Percentiles rank a stretch among this genome's conserved stretches.
Evolutionary conservation across 2,329 filamentous ascomycete genomes (phyloP).

Genomic region (Botryotinia narcissicola): DNA sequence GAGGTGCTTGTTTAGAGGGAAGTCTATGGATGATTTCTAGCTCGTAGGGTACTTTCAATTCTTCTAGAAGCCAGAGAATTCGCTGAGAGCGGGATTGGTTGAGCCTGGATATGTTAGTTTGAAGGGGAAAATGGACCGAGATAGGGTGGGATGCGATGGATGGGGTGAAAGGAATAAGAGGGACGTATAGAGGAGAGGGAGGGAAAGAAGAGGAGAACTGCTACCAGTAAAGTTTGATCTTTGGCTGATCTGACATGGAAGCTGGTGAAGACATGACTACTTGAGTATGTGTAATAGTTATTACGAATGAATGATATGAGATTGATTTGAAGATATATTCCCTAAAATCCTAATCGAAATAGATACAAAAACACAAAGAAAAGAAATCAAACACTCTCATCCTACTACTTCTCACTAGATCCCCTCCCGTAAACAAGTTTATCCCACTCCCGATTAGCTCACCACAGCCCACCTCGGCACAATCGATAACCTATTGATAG

Average conservation of each 20-base stretch:
- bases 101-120: slow-evolving; percentile 32
- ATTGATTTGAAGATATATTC: not conserved
- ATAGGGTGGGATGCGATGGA: not conserved
- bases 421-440: not conserved
- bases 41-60: slow-evolving; percentile 72
- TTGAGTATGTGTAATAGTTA: not conserved
- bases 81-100: slow-evolving; percentile 52
- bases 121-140: not conserved
- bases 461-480: not conserved
- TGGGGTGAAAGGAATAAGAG: slow-evolving; percentile 44
- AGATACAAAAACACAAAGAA: not conserved
- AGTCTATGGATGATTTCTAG: slow-evolving; percentile 75
- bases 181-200: not conserved
- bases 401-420: not conserved
- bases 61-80: slow-evolving; percentile 68
- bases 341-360: not conserved
- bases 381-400: not conserved
- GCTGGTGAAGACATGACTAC: slow-evolving; percentile 11
- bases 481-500: not conserved
- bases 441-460: not conserved
- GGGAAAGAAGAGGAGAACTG: not conserved
- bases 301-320: not conserved
- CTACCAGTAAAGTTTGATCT: slow-evolving; percentile 57
- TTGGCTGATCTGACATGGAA: slow-evolving; percentile 39
- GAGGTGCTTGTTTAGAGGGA: slow-evolving; percentile 61